Evolutionary conservation across 73 alveolate species (phyloP).

Genomic region (Paramecium sexaurelia): DNA sequence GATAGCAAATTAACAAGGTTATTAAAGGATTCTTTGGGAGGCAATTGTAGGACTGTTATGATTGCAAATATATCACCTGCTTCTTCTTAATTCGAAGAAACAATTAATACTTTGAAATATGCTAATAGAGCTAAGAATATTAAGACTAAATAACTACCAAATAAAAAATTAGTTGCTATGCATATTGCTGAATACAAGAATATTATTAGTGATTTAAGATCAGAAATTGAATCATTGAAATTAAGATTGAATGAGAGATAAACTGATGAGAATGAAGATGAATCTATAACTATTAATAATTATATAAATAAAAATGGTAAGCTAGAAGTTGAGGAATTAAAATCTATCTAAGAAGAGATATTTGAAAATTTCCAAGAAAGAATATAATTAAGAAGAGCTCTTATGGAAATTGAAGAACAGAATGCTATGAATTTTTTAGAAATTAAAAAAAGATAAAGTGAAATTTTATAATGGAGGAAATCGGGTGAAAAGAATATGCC

Average conservation of each 20-base stretch:
- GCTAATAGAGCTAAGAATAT: conserved; percentile 83
- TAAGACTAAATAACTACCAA: conserved; percentile 79
- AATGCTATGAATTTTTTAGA: conserved; percentile 86
- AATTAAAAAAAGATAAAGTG: conserved; percentile 81
- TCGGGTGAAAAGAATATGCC: conserved; percentile 63
- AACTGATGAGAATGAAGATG: conserved; percentile 25
- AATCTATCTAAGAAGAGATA: conserved; percentile 74
- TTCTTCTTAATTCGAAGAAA: conserved; percentile 77
- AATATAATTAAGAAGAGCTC: conserved; percentile 78
- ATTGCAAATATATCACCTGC: conserved; percentile 86
- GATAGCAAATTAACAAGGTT: conserved; percentile 88
- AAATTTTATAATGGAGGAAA: conserved; percentile 73
- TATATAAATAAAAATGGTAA: background rate
- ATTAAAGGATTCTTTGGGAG: conserved; percentile 91
- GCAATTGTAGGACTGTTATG: conserved; percentile 85
- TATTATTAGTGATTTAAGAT: conserved; percentile 80
- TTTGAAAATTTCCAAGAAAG: conserved; percentile 79
- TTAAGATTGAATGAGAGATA: conserved; percentile 60
- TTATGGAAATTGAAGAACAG: conserved; percentile 84
- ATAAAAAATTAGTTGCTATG: conserved; percentile 83
- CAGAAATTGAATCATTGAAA: conserved; percentile 77
- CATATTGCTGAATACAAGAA: conserved; percentile 86
- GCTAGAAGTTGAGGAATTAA: conserved; percentile 67
- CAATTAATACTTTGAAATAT: conserved; percentile 81
- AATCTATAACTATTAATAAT: background rate